Percentiles rank a stretch among this genome's conserved stretches.
These are phyloP conservation scores for Guadua angustifolia DNA, from an alignment of 176 grass and related monocot species.

Conservation along the genomic window DNA sequence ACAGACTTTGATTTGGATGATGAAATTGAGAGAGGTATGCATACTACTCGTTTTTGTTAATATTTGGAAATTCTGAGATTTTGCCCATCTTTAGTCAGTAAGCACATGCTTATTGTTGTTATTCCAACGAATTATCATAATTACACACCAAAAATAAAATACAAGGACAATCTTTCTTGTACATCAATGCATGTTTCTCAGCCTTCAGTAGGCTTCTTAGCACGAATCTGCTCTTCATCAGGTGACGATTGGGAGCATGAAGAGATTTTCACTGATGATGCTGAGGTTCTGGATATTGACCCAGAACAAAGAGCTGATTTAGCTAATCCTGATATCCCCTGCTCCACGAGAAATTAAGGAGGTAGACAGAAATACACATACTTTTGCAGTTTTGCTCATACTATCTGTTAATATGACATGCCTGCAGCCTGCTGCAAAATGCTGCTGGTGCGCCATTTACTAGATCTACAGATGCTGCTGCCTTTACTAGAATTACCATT, in stretches of 20 bases:
- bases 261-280: constrained; percentile 94
- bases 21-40: constrained; percentile 82
- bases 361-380: constrained; percentile 42
- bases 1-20: constrained; percentile 78
- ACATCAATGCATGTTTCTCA: neutral
- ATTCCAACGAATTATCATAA: constrained; percentile 15
- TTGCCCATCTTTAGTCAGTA: neutral
- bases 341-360: constrained; percentile 87
- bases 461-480: neutral
- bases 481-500: constrained; percentile 33
- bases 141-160: constrained; percentile 35
- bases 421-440: constrained; percentile 23
- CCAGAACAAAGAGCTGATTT: constrained; percentile 77
- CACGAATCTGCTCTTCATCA: constrained; percentile 46
- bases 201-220: constrained; percentile 33
- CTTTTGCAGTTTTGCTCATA: constrained; percentile 10
- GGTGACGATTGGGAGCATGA: constrained; percentile 97
- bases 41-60: neutral
- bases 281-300: constrained; percentile 73
- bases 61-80: neutral
- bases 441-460: constrained; percentile 32
- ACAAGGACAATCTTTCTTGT: too few species aligned
- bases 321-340: constrained; percentile 69
- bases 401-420: constrained; percentile 9
- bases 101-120: constrained; percentile 21